Percentiles rank a stretch among this genome's conserved stretches.
phyloP scores from a whole-genome alignment of 2,329 filamentous ascomycete genomes.

The Akanthomyces uredinophilus region DNA sequence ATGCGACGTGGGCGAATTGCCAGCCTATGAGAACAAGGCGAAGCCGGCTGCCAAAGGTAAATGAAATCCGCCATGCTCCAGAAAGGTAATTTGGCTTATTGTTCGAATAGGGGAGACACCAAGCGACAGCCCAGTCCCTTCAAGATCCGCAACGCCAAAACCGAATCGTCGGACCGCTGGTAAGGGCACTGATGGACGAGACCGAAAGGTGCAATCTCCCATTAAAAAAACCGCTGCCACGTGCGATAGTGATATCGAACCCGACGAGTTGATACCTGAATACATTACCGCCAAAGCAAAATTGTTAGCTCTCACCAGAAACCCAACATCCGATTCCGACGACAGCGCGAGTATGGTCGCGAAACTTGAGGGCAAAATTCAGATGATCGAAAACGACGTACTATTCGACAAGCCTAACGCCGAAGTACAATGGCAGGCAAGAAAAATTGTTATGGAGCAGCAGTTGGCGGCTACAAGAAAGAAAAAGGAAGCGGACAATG shows the following conservation, averaged over 20 bases:
- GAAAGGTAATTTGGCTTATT: background rate
- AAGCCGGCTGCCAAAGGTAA: slow-evolving; percentile 36
- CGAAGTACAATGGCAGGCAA: slow-evolving; percentile 59
- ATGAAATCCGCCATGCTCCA: background rate
- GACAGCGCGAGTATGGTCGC: slow-evolving; percentile 46
- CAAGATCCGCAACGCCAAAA: slow-evolving; percentile 46
- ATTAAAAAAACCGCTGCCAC: slow-evolving; percentile 42
- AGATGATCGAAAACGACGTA: slow-evolving; percentile 71
- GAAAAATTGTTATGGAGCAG: slow-evolving; percentile 55
- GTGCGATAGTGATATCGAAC: slow-evolving; percentile 68
- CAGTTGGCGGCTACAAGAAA: slow-evolving; percentile 50
- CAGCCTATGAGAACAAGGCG: slow-evolving; percentile 55
- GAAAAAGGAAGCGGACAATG: slow-evolving; percentile 21
- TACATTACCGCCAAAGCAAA: slow-evolving; percentile 72
- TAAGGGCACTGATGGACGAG: slow-evolving; percentile 22
- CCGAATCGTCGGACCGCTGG: slow-evolving; percentile 25
- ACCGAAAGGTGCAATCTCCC: slow-evolving; percentile 23
- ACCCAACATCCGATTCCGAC: slow-evolving; percentile 22
- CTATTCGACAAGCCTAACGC: slow-evolving; percentile 66
- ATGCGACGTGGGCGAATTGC: slow-evolving; percentile 62
- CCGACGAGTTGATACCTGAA: slow-evolving; percentile 66
- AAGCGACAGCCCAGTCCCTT: slow-evolving; percentile 44
- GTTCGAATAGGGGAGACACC: slow-evolving; percentile 33
- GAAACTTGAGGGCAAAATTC: slow-evolving; percentile 68
- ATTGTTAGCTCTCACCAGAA: slow-evolving; percentile 48